Conservation (phyloP, 2,329 filamentous ascomycete genomes). For the Ophiocordyceps robertsii region DNA sequence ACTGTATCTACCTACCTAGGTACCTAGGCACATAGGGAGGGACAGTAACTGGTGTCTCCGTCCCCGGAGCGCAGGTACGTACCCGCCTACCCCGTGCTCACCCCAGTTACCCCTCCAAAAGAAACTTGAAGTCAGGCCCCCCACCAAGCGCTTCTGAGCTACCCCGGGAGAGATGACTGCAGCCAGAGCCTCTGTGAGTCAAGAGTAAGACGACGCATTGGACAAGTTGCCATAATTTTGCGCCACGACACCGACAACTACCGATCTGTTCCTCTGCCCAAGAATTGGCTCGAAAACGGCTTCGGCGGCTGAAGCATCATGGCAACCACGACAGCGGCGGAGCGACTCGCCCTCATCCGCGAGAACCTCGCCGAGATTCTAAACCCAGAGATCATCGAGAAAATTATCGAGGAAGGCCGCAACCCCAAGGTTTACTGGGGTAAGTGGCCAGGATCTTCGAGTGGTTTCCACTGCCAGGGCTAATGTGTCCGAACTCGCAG, state of each 20-base stretch:
- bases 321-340: slow-evolving; percentile 24
- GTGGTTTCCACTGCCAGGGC: not conserved
- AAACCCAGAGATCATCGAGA: slow-evolving; percentile 71
- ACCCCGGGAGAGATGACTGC: not conserved
- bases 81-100: not conserved
- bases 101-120: not conserved
- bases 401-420: slow-evolving; percentile 55
- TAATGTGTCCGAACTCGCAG: slow-evolving; percentile 16
- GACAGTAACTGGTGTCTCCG: not conserved
- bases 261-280: no score
- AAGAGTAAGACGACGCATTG: not conserved
- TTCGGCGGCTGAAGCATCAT: slow-evolving; percentile 5
- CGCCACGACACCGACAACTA: no score
- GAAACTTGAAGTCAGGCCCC: not conserved
- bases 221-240: no score
- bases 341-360: slow-evolving; percentile 63
- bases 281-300: no score
- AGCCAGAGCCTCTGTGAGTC: not conserved
- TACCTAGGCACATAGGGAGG: no score
- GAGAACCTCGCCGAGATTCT: slow-evolving; percentile 73
- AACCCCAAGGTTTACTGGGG: slow-evolving; percentile 77
- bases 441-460: slow-evolving; percentile 12
- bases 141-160: not conserved
- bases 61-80: not conserved
- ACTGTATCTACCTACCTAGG: no score